These are phyloP conservation scores for Aureobasidium melanogenum DNA, from an alignment of 2,329 filamentous ascomycete genomes.

Conservation along the genomic window DNA sequence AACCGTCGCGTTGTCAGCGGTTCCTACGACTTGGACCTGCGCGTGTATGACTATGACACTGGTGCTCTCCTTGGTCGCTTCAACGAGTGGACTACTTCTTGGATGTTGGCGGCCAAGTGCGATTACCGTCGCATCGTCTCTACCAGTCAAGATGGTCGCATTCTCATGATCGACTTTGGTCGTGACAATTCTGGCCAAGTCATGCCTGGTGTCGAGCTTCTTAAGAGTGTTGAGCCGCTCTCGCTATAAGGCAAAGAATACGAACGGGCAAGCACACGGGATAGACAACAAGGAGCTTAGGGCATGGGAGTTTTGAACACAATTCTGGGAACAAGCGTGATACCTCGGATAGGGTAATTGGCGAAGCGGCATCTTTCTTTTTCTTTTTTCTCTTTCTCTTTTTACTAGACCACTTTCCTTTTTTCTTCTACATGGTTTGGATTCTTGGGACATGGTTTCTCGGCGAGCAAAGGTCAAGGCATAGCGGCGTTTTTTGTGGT, in stretches of 20 bases:
- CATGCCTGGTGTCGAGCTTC: constrained; percentile 15
- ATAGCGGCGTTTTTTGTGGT: background rate
- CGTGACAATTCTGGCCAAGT: constrained; percentile 20
- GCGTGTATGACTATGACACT: constrained; percentile 80
- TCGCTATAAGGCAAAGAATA: background rate
- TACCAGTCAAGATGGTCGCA: constrained; percentile 87
- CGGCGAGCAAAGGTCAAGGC: background rate
- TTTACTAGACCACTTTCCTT: background rate
- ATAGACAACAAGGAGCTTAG: background rate
- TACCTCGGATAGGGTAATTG: background rate
- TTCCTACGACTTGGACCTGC: constrained; percentile 91
- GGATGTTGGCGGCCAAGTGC: constrained; percentile 92
- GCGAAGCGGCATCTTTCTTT: background rate
- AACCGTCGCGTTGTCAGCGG: constrained; percentile 83
- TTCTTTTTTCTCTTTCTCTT: background rate
- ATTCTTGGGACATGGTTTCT: background rate
- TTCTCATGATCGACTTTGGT: constrained; percentile 89
- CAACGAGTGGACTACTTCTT: constrained; percentile 91
- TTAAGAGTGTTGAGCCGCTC: constrained; percentile 1
- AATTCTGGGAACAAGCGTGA: constrained; percentile 4
- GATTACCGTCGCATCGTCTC: constrained; percentile 93
- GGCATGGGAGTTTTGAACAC: background rate
- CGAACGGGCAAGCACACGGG: background rate
- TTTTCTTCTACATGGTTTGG: background rate
- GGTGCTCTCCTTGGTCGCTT: constrained; percentile 74